A percentile compares a stretch with the other conserved stretches of the same genome.
phyloP scores from a whole-genome alignment of 202 grass and related monocot species.

The Dendrocalamus latiflorus region DNA sequence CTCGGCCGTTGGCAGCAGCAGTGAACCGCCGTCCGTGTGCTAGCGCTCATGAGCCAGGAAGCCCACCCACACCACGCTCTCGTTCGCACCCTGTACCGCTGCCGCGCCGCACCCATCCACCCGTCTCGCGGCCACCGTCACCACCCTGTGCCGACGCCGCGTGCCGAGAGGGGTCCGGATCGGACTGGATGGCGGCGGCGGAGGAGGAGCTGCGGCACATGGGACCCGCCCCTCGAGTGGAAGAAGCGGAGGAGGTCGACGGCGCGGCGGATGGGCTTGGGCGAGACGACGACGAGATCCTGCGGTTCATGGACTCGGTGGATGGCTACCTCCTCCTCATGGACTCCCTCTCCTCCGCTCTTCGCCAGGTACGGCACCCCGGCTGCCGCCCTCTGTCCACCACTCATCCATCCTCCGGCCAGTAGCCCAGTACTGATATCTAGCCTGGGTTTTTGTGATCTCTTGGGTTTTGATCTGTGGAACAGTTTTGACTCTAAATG shows the following conservation, averaged over 20 bases:
- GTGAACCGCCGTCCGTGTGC: no score
- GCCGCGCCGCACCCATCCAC: not conserved
- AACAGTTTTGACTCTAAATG: not conserved
- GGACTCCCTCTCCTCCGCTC: constrained; percentile 61
- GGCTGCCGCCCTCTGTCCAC: not conserved
- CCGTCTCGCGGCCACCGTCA: not conserved
- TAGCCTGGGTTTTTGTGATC: not conserved
- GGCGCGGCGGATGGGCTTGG: not conserved
- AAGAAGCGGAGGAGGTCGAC: not conserved
- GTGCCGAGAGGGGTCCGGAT: not conserved
- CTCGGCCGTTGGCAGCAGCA: not conserved
- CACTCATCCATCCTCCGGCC: not conserved
- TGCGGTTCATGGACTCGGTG: constrained; percentile 80
- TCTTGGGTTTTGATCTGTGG: not conserved
- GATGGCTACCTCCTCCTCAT: constrained; percentile 74
- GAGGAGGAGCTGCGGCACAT: not conserved
- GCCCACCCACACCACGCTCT: not conserved
- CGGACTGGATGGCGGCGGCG: constrained; percentile 1
- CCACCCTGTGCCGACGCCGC: not conserved
- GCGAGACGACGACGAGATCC: constrained; percentile 41
- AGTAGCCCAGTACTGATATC: not conserved
- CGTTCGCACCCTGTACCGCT: no score
- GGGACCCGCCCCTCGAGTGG: not conserved
- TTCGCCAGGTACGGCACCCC: constrained; percentile 55
- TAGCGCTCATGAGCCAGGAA: not conserved